phyloP scores from a whole-genome alignment of 176 grass and related monocot genomes.

The Sorghum bicolor region Sorghum_bicolor_NCBIv3 NC_012877.2:51659001-51659500 shows the following conservation, averaged over 20 bases:
- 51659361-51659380: conserved; percentile 49
- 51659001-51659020: conserved; percentile 68
- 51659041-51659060: conserved; percentile 49
- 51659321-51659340: conserved; percentile 65
- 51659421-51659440: background rate
- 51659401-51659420: conserved; percentile 49
- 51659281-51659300: conserved; percentile 51
- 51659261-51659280: conserved; percentile 42
- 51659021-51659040: conserved; percentile 53
- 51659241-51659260: conserved; percentile 54
- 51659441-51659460: conserved; percentile 31
- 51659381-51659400: conserved; percentile 26
- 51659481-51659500: conserved; percentile 53
- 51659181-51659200: conserved; percentile 45
- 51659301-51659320: conserved; percentile 66
- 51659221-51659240: conserved; percentile 61
- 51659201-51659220: conserved; percentile 68
- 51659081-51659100: conserved; percentile 35
- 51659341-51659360: conserved; percentile 68
- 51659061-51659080: conserved; percentile 8
- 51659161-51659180: conserved; percentile 47
- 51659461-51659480: conserved; percentile 49
- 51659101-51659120: conserved; percentile 38
- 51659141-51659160: conserved; percentile 60
- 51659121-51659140: conserved; percentile 37